Conservation (phyloP, 106 monocot genomes). For the Dendrobium officinale region DNA sequence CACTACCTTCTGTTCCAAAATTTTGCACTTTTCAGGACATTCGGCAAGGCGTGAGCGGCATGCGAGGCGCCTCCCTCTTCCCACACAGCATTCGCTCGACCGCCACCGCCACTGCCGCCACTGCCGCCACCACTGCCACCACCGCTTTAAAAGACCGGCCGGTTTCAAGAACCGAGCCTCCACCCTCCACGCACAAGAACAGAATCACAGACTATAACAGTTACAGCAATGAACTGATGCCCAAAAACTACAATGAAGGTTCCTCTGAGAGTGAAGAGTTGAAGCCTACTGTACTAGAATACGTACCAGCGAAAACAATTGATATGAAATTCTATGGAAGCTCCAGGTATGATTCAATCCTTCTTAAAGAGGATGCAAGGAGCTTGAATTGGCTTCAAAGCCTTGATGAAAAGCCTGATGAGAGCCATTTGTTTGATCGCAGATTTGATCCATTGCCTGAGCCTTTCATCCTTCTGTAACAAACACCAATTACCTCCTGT, state of each 20-base stretch:
- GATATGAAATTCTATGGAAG: slow-evolving; percentile 33
- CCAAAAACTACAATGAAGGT: slow-evolving; percentile 12
- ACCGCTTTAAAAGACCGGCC: slow-evolving; percentile 15
- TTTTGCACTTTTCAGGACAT: slow-evolving; percentile 30
- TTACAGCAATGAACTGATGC: slow-evolving; percentile 5
- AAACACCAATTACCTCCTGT: neutral
- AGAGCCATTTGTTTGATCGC: slow-evolving; percentile 44
- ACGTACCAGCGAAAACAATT: neutral
- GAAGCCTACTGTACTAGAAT: slow-evolving; percentile 5
- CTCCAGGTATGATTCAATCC: slow-evolving; percentile 47
- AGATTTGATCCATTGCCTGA: slow-evolving; percentile 50
- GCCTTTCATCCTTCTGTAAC: slow-evolving; percentile 30
- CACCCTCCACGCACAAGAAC: neutral
- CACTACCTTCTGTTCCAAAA: neutral
- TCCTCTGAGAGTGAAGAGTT: slow-evolving; percentile 9
- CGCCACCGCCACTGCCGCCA: neutral
- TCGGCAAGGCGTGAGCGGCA: slow-evolving; percentile 31
- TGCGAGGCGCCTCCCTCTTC: slow-evolving; percentile 49
- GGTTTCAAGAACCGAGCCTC: slow-evolving; percentile 12
- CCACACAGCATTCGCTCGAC: slow-evolving; percentile 44
- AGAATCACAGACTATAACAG: neutral
- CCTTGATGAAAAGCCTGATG: slow-evolving; percentile 40
- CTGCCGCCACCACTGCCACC: neutral
- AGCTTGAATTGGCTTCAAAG: slow-evolving; percentile 68
- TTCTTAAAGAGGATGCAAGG: slow-evolving; percentile 62